Conservation (phyloP, 2,329 filamentous ascomycete species). For the Orbilia oligospora region DNA sequence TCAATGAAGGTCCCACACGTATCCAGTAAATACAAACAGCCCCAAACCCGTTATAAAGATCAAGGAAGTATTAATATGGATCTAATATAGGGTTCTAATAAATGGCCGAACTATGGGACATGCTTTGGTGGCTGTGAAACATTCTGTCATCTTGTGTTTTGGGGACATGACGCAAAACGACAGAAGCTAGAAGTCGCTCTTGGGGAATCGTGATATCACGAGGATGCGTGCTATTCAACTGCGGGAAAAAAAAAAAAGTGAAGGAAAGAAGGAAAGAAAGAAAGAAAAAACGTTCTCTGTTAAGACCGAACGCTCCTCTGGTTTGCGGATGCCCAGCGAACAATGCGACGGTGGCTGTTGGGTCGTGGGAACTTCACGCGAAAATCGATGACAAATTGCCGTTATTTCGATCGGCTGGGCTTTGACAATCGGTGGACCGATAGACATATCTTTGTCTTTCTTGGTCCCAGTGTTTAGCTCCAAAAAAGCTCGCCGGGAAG, state of each 20-base stretch:
- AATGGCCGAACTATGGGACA: slow-evolving; percentile 26
- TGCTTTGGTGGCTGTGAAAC: slow-evolving; percentile 13
- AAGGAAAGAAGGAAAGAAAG: no score
- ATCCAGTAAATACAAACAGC: background rate
- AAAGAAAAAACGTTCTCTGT: no score
- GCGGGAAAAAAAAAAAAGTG: no score
- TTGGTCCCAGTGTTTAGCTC: slow-evolving; percentile 1
- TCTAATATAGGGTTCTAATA: slow-evolving; percentile 49
- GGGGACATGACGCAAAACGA: slow-evolving; percentile 43
- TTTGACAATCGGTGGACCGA: slow-evolving; percentile 13
- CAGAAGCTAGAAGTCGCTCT: background rate
- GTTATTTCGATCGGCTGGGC: background rate
- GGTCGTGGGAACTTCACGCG: background rate
- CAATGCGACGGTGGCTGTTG: slow-evolving; percentile 12
- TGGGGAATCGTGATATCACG: slow-evolving; percentile 6
- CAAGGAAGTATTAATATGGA: slow-evolving; percentile 40
- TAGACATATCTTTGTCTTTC: background rate
- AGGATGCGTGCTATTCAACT: background rate
- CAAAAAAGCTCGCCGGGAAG: slow-evolving; percentile 27
- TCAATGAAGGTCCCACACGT: slow-evolving; percentile 3
- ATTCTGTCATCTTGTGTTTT: slow-evolving; percentile 24
- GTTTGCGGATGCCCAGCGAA: slow-evolving; percentile 19
- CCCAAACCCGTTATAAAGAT: background rate
- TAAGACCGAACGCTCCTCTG: slow-evolving; percentile 3
- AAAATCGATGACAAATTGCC: background rate